These are phyloP conservation scores for Magnolia officinalis DNA, from an alignment of 164 flowering plant species.

Conservation along the genomic window DNA sequence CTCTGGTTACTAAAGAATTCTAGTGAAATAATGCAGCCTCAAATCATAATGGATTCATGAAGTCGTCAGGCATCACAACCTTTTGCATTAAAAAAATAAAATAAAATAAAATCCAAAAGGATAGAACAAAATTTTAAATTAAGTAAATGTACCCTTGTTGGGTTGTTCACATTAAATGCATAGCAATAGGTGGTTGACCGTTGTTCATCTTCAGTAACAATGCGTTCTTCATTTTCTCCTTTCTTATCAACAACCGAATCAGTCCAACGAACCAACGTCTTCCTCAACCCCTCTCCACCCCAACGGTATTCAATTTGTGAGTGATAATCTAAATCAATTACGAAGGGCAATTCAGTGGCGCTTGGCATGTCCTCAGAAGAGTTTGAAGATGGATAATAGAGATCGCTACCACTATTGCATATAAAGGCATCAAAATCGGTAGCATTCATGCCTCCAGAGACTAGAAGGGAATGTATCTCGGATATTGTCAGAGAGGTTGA, in stretches of 20 bases:
- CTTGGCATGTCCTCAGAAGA: slow-evolving; percentile 44
- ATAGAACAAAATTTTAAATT: neutral
- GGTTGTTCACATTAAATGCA: slow-evolving; percentile 56
- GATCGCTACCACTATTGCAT: slow-evolving; percentile 93
- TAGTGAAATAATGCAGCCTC: too few relatives aligned
- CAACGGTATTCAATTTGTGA: slow-evolving; percentile 92
- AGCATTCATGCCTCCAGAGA: slow-evolving; percentile 51
- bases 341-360: slow-evolving; percentile 42
- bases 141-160: slow-evolving; percentile 48
- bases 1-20: too few relatives aligned
- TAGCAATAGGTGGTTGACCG: slow-evolving; percentile 67
- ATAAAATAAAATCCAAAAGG: too few relatives aligned
- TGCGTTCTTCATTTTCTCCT: slow-evolving; percentile 43
- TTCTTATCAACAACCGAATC: slow-evolving; percentile 50
- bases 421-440: slow-evolving; percentile 84
- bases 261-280: slow-evolving; percentile 83
- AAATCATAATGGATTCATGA: too few relatives aligned
- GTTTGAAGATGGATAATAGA: slow-evolving; percentile 67
- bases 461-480: slow-evolving; percentile 58
- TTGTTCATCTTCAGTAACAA: slow-evolving; percentile 50
- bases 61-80: too few relatives aligned
- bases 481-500: slow-evolving; percentile 78
- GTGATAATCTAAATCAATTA: slow-evolving; percentile 73
- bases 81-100: too few relatives aligned
- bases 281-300: slow-evolving; percentile 93